A percentile compares a stretch with the other conserved stretches of the same genome.
These are phyloP conservation scores for Cercospora beticola DNA, from an alignment of 2,329 filamentous ascomycete species.

Conservation along the genomic window DNA sequence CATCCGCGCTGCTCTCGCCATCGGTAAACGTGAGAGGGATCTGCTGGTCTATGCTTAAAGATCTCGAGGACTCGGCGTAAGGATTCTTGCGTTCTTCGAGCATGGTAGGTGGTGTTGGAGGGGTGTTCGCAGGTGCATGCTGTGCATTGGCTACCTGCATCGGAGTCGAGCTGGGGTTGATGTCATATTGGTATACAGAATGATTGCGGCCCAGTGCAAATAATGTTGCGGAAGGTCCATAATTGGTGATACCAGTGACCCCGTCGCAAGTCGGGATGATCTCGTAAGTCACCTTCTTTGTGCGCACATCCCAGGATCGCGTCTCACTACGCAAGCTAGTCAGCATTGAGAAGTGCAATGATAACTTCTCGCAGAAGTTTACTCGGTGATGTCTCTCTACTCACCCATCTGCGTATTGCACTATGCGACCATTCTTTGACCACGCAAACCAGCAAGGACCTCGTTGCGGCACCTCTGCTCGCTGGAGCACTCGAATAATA, in stretches of 20 bases:
- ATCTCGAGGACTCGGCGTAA: conserved; percentile 32
- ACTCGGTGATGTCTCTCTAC: conserved; percentile 41
- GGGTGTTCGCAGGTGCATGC: conserved; percentile 74
- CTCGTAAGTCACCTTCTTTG: conserved; percentile 93
- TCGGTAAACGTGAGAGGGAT: conserved; percentile 41
- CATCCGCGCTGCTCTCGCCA: conserved; percentile 74
- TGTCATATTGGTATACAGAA: conserved; percentile 91
- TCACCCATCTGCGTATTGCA: conserved; percentile 89
- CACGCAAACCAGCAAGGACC: conserved; percentile 95
- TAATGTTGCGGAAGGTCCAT: conserved; percentile 83
- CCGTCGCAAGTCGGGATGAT: conserved; percentile 80
- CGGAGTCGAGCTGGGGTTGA: conserved; percentile 69
- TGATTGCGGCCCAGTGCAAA: conserved; percentile 88
- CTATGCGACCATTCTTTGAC: conserved; percentile 96
- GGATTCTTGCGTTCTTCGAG: conserved; percentile 66
- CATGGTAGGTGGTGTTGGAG: conserved; percentile 79
- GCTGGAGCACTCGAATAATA: conserved; percentile 82
- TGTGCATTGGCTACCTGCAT: conserved; percentile 83
- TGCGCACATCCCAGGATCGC: conserved; percentile 93
- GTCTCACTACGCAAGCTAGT: conserved; percentile 62
- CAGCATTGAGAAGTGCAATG: not conserved
- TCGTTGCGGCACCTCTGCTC: conserved; percentile 68
- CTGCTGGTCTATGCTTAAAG: conserved; percentile 26
- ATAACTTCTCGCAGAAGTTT: not conserved
- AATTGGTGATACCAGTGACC: conserved; percentile 78